Evolutionary conservation across 352 stramenopile genomes (phyloP), one percentile per base, ranked within the genome.

Genomic region (Aphanomyces astaci): DNA sequence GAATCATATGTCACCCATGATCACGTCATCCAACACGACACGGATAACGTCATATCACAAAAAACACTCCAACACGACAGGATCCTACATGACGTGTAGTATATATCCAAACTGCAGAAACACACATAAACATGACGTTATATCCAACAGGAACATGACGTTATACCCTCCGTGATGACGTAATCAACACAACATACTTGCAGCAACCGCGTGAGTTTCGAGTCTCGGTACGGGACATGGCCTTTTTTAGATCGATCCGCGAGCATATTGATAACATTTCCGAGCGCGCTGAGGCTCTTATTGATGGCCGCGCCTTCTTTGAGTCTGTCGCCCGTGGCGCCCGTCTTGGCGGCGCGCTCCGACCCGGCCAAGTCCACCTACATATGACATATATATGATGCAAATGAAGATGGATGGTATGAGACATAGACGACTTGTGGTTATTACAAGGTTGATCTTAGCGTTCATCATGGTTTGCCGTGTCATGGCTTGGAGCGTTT

Each of bases 281-380:
- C 97, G 22, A 99, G 83, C 54, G 95, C 97, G 48, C 98, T 82
- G 28, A 98, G 82, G 78, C 88, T 97, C 78, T 97, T 91, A 80
- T 98, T 98, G 79, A 98, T 99, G 72, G 97, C 98, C 25, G 87
- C 87, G 48, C 94, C 94, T 73, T 99, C 96, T 71, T 98, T 96
- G 74, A 98, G 90, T 40, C 94, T 86, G 48, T 96, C 85, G 13
- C 96, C 97, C 39, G 96, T 97, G 0, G 96, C 94, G 9, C 87
- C 93, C 31, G 96, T 99, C 74, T 98, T 89, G 52, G 95, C 81
- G 54, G 98, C 86, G 78, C 94, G 98, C 76, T 99, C 97, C 2
- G 90, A 98, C 15, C 97, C 97, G 0, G 97, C 97, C 3, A 99
- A 82, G 77, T 99, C 97, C 30, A 99, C 96, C 51, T 59, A 59